Evolutionary conservation across 1,284 basidiomycete genomes (phyloP), one percentile per base, ranked within the genome.

Genomic region (Ganoderma leucocontextum): DNA sequence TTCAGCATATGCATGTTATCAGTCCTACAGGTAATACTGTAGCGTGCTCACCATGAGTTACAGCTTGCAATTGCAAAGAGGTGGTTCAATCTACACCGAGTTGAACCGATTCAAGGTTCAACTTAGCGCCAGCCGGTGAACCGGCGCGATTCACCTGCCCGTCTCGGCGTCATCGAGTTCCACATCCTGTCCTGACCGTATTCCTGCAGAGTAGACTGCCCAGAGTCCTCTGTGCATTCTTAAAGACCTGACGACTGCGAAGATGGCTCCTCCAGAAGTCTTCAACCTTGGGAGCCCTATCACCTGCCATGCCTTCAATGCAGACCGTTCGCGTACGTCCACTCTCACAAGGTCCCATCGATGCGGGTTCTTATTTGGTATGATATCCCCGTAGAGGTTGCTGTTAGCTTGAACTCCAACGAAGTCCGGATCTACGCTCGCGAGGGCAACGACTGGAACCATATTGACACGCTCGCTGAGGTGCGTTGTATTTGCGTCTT

Each of bases 241-340:
- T 12, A 13, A 22, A 39, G 29, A 22, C 15, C 58, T 55, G 9
- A 52, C 35, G 58, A 60, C 64, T 22, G 25, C 66, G 77, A 47
- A 66, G 4, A 96, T 96, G 95, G 83, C 92, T 67, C 77, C 83
- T 58, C 92, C 93, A 58, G 90, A 96, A 85, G 85, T 95, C 29
- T 91, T 89, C 80, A 89, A 89, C 69, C 88, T 99, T 65, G 88
- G 93, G 75, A 88, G 88, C 4, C 95, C 97, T 22, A 87, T 99
- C 64, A 97, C 95, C 9, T 92, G 93, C 57, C 96, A 98, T 80
- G 87, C 95, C 2, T 99, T 99, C 87, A 97, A 92, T 79, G 92
- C 91, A 22, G 95, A 98, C 80, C 91, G 95, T 74, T 87, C 84
- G 70, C 91, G 96, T 97, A 75, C 78, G 92, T 85, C 12, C 36